phyloP scores from a whole-genome alignment of 495 filamentous ascomycete genomes.

The Cercophora newfieldiana region DNA sequence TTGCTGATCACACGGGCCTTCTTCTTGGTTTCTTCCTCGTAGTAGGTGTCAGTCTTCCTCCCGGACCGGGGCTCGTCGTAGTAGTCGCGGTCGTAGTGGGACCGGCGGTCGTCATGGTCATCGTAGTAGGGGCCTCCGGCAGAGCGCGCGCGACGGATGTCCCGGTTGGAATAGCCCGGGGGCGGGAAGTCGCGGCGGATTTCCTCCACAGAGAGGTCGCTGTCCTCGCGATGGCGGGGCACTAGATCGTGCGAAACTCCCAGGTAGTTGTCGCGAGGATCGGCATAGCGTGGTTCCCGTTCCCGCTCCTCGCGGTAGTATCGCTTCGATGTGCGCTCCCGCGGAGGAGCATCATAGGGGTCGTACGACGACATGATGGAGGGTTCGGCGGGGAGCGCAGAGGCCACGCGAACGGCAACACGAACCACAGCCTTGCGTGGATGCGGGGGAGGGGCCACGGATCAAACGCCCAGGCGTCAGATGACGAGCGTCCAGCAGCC shows the following conservation, averaged over 20 bases:
- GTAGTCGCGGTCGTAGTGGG: slow-evolving; percentile 40
- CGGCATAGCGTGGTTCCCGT: slow-evolving; percentile 48
- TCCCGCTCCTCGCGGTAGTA: slow-evolving; percentile 50
- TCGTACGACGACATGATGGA: slow-evolving; percentile 50
- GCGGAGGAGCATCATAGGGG: slow-evolving; percentile 43
- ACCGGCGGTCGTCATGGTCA: slow-evolving; percentile 44
- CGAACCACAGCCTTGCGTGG: background rate
- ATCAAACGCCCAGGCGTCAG: background rate
- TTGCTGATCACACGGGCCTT: slow-evolving; percentile 50
- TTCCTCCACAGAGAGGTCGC: slow-evolving; percentile 66
- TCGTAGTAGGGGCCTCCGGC: slow-evolving; percentile 48
- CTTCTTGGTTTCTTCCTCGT: slow-evolving; percentile 50
- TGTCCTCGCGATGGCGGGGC: slow-evolving; percentile 55
- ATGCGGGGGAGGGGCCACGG: background rate
- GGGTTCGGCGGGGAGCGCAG: background rate
- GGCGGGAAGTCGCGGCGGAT: slow-evolving; percentile 68
- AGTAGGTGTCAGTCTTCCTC: slow-evolving; percentile 38
- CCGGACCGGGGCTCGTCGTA: slow-evolving; percentile 39
- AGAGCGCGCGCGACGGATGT: slow-evolving; percentile 54
- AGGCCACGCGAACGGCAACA: background rate
- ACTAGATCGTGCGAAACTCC: slow-evolving; percentile 53
- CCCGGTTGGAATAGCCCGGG: slow-evolving; percentile 50
- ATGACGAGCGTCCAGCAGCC: background rate
- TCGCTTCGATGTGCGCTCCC: slow-evolving; percentile 44
- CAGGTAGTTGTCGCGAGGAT: slow-evolving; percentile 51